Percentiles rank a stretch among this genome's conserved stretches.
Conservation (phyloP, 495 filamentous ascomycete genomes). For the Diplogelasinospora grovesii region DNA sequence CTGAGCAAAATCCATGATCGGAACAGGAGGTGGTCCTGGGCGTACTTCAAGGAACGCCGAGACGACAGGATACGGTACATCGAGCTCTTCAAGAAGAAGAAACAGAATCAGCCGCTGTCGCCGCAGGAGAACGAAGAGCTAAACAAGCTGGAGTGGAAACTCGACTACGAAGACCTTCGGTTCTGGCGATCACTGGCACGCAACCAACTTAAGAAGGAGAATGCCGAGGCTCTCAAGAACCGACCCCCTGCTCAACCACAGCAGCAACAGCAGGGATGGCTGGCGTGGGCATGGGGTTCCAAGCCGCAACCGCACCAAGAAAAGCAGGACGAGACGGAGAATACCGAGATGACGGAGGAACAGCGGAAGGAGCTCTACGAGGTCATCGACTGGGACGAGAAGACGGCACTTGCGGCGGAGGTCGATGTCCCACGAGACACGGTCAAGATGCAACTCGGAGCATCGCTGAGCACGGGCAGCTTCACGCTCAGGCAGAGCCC, state of each 20-base stretch:
- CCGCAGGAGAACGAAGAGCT: conserved; percentile 65
- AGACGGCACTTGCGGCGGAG: conserved; percentile 76
- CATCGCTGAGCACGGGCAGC: conserved; percentile 82
- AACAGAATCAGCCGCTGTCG: conserved; percentile 67
- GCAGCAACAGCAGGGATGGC: conserved; percentile 68
- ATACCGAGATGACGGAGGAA: conserved; percentile 82
- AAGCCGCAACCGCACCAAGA: conserved; percentile 57
- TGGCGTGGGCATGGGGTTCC: conserved; percentile 79
- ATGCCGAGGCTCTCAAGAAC: conserved; percentile 62
- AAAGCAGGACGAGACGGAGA: conserved; percentile 51
- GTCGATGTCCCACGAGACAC: conserved; percentile 86
- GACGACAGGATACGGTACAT: conserved; percentile 89
- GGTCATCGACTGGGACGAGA: conserved; percentile 97
- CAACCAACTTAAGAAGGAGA: conserved; percentile 92
- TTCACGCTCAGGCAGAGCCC: conserved; percentile 88
- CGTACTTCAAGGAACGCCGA: conserved; percentile 81
- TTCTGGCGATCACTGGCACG: conserved; percentile 94
- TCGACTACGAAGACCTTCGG: conserved; percentile 89
- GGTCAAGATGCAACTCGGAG: conserved; percentile 84
- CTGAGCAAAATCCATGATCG: conserved; percentile 89
- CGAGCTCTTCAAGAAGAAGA: conserved; percentile 86
- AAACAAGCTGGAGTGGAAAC: conserved; percentile 72
- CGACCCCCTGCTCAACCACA: conserved; percentile 34
- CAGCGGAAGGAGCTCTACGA: conserved; percentile 95
- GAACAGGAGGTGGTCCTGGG: conserved; percentile 89